Evolutionary conservation across 2,329 filamentous ascomycete species (phyloP), one percentile per base, ranked within the genome.

Genomic region (Botrytis aclada): DNA sequence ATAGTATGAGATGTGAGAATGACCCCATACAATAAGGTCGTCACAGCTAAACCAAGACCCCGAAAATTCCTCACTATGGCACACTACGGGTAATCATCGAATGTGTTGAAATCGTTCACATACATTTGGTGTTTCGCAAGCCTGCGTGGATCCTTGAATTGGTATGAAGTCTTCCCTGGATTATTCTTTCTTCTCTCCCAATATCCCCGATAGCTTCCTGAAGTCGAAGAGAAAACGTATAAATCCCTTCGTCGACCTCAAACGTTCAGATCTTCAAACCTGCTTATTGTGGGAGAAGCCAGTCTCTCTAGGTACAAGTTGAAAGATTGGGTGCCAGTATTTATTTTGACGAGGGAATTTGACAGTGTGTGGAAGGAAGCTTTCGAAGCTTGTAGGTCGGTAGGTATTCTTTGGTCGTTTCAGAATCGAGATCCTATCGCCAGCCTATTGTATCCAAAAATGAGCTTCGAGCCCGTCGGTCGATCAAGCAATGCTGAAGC

Each of bases 111-210:
- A 75, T 74, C 69, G 74, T 74, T 69, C 73, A 77, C 77, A 69
- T 79, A 80, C 79, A 80, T 75, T 77, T 78, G 73, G 72, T 78
- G 79, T 80, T 80, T 80, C 79, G 76, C 71, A 73, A 64, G 75
- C 76, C 73, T 73, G 76, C 70, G 77, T 54, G 54, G 76, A 78
- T 78, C 77, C 69, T 71, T 78, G 74, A 79, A 79, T 76, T 77
- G 74, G 72, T 69, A 7, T 73, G 69, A 74, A 74, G 71, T 39
- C 69, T 70, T 73, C 70, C 74, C 61, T 54, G 58, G 39, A 62
- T 61, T 39, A 56, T 72, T 72, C 39, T 65, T 43, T 60, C 69
- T 72, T 32, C 64, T 58, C 54, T 71, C 67, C 72, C 70, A 34
- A 65, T 71, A 72, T 41, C 29, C 47, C 71, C 29, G 54, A 71